Evolutionary conservation across 2,329 filamentous ascomycete species (phyloP), one percentile per base, ranked within the genome.

Genomic region (Cercospora sp.): DNA sequence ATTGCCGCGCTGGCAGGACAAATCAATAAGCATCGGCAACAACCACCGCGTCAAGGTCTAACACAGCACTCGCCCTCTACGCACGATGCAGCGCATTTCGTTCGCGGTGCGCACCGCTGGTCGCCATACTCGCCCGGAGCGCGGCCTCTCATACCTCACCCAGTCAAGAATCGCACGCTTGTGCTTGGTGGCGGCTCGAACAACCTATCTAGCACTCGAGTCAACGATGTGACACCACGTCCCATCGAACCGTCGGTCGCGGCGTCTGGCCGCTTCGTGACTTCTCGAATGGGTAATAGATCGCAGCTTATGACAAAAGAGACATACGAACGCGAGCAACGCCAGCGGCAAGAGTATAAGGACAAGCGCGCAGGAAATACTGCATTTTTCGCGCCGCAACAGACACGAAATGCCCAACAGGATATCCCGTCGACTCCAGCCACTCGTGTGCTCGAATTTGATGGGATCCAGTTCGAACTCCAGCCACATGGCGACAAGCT

Each of bases 401-500:
- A 26, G 30, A 58, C 12, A 5, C 48, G 42, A 45, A 9, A 33
- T 30, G 48, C 13, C 16, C n/a, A 42, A 57, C 18, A 55, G 28
- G 23, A 57, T 13, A 18, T n/a, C 10, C 30, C 45, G 9, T 16
- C 48, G 8, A 30, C 39, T 48, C 63, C 58, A 18, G 64, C 64
- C 10, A 59, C 55, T 36, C 83, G 91, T 76, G 87, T 92, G 74
- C 83, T 96, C 57, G 79, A 83, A 20, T 84, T 96, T 62, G 85
- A 92, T 64, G 91, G 90, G 73, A 87, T 94, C 63, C 86, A 86
- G 30, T 97, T 95, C 77, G 83, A 85, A 66, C 88, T 97, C 42
- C 83, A 87, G 18, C 88, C 90, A 71, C 89, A 91, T 72, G 93
- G 93, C 72, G 94, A 91, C 84, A 96, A 96, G 81, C 86, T 97